Conservation (phyloP, 805 yeast species). For the Saccharomyces kudriavzevii region DNA sequence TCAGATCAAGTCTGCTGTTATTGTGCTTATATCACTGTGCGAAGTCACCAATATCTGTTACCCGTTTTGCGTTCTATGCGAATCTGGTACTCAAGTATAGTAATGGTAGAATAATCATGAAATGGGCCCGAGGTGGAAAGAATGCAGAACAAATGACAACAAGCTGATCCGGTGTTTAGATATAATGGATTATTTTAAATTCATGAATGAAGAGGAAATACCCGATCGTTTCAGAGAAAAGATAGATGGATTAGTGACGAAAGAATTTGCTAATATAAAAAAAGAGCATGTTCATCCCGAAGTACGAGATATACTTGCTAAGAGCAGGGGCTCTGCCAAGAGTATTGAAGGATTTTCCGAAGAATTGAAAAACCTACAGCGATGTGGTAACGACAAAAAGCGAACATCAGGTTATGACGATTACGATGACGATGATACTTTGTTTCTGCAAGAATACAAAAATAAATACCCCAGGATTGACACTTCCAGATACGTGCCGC, state of each 20-base stretch:
- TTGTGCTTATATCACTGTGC: not conserved
- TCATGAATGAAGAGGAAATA: constrained; percentile 2
- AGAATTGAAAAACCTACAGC: not conserved
- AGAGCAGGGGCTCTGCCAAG: not conserved
- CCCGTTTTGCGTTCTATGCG: not conserved
- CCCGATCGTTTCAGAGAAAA: not conserved
- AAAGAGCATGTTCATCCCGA: constrained; percentile 15
- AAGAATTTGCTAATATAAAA: constrained; percentile 9
- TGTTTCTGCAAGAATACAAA: constrained; percentile 3
- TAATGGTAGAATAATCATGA: not conserved
- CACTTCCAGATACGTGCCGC: constrained; percentile 21
- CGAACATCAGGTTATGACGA: constrained; percentile 6
- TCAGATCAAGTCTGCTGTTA: not conserved
- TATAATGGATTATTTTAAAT: constrained; percentile 16
- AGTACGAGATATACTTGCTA: not conserved
- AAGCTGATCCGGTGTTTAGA: not conserved
- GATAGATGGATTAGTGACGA: constrained; percentile 10
- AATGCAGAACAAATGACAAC: not conserved
- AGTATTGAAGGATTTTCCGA: not conserved
- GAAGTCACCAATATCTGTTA: not conserved
- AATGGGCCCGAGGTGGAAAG: not conserved
- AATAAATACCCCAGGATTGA: constrained; percentile 26
- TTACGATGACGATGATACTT: constrained; percentile 6
- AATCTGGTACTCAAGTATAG: not conserved
- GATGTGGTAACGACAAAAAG: constrained; percentile 2